Evolutionary conservation across 148 eudicot species (phyloP), one percentile per base, ranked within the genome.

Genomic region (Chenopodium album): DNA sequence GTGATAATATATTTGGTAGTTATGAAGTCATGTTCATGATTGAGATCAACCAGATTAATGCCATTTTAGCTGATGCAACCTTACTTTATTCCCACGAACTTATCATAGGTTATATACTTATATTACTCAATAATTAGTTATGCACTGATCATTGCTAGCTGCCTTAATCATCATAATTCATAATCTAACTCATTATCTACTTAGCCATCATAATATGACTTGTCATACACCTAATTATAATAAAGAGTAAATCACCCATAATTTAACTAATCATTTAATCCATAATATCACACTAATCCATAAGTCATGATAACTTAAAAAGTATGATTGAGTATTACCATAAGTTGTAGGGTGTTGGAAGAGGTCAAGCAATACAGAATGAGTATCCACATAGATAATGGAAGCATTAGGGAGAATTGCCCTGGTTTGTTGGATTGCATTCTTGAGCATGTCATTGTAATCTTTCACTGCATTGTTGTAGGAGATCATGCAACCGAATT

Each of bases 381-480:
- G 89, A 81, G 87, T 86, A 76, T 96, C 95, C 7, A 88, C 94
- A 65, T 94, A 91, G 6, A 94, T 79, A 72, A 94, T 71, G 34
- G 87, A 70, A 31, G 95, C 98, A 74, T 84, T 81, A 14, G 87
- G 71, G 68, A 92, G 87, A 71, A 79, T 77, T 60, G 82, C 7
- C 79, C 94, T 78, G 0, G 89, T 80, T 70, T 83, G 85, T 47
- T 26, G 28, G 37, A 94, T 83, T 23, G 92, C 86, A 59, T 80
- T 87, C 67, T 85, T 91, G 7, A 96, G 90, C 90, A 92, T 81
- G 59, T 69, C 80, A 78, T 96, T 96, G 85, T 94, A 95, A 14
- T 88, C 96, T 4, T 12, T 78, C 19, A 93, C 98, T 1, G 93
- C 92, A 34, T 89, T 88, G 80, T 95, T 92, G 89, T 89, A 91